Percentiles rank a stretch among this genome's conserved stretches.
Evolutionary conservation across 441 rosid genomes (phyloP).

Genomic region (Cnidoscolus chayamansa): DNA sequence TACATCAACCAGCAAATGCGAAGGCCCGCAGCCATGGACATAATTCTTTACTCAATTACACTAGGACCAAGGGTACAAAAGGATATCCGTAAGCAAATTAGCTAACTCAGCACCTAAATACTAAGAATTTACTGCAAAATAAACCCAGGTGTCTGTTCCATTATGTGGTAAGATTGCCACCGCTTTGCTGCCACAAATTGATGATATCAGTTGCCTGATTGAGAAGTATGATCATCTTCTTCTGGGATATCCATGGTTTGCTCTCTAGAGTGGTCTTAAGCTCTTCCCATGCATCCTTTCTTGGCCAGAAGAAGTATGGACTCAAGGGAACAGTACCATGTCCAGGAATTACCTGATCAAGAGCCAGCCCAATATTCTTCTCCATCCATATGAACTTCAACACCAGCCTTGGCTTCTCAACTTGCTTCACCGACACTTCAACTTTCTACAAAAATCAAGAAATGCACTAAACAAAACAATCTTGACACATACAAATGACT

Average conservation of each 20-base stretch:
- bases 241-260: slow-evolving; percentile 91
- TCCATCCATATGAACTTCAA: slow-evolving; percentile 97
- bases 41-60: not conserved
- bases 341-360: slow-evolving; percentile 80
- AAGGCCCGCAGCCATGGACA: not conserved
- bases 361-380: slow-evolving; percentile 86
- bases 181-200: slow-evolving; percentile 96
- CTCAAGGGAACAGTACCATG: slow-evolving; percentile 80
- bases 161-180: slow-evolving; percentile 55
- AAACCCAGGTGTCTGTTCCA: not conserved
- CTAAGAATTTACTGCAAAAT: not conserved
- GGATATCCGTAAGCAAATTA: not conserved
- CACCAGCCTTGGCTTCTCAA: slow-evolving; percentile 66
- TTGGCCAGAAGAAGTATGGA: slow-evolving; percentile 91
- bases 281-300: slow-evolving; percentile 98
- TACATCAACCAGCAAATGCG: not conserved
- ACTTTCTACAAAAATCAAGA: slow-evolving; percentile 35
- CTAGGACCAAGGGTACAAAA: not conserved
- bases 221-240: slow-evolving; percentile 86
- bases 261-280: slow-evolving; percentile 81
- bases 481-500: not conserved
- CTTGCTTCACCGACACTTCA: slow-evolving; percentile 47
- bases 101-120: slow-evolving; percentile 3
- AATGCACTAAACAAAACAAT: not conserved
- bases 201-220: slow-evolving; percentile 96